These are phyloP conservation scores for Dujonia santamariae DNA, from an alignment of 1,139 yeast species.

Conservation along the genomic window DNA sequence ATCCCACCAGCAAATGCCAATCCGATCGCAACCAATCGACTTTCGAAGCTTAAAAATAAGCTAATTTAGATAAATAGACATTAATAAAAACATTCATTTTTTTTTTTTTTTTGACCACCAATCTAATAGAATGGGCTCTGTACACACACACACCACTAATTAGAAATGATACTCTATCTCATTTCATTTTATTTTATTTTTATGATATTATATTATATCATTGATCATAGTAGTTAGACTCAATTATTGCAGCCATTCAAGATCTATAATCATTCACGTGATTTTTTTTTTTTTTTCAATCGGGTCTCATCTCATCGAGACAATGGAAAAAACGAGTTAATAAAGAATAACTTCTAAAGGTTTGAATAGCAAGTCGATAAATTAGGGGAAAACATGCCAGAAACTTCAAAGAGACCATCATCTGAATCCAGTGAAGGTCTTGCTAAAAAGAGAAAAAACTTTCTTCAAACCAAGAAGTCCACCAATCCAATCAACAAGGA, in stretches of 20 bases:
- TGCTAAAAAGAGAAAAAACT: slow-evolving; percentile 19
- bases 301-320: slow-evolving; percentile 4
- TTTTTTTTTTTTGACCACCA: background rate
- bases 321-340: no score
- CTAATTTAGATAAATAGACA: background rate
- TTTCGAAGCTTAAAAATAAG: slow-evolving; percentile 6
- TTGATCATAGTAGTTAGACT: no score
- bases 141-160: no score
- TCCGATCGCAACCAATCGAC: slow-evolving; percentile 1
- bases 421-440: background rate
- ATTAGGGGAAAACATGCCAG: no score
- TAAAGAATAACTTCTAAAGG: no score
- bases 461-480: slow-evolving; percentile 21
- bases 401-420: background rate
- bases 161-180: no score
- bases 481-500: slow-evolving; percentile 33
- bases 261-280: no score
- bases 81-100: background rate
- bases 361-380: no score
- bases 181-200: no score
- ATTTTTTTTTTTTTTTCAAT: slow-evolving; percentile 2
- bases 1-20: slow-evolving; percentile 3
- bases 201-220: no score
- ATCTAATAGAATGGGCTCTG: no score
- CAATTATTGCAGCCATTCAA: no score